Evolutionary conservation across 257 asterid genomes (phyloP), one percentile per base, ranked within the genome.

Genomic region (Verbascum thapsus): DNA sequence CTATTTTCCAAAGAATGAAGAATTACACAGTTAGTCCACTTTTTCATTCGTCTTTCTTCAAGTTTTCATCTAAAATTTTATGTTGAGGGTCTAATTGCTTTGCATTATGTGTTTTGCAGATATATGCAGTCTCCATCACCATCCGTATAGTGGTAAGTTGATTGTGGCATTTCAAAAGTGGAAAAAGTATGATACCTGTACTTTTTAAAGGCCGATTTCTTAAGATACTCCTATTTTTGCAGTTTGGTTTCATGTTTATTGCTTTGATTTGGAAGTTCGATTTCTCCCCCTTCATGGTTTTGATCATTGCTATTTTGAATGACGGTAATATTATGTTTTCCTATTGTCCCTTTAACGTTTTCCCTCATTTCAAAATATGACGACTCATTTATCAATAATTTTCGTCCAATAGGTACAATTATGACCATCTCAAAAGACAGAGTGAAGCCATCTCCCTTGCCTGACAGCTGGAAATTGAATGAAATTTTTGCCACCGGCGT

Each of bases 401-500:
- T n/a, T n/a, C n/a, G n/a, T n/a, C n/a, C n/a, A n/a, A n/a, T n/a
- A 91, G 96, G 98, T 58, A 92, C 98, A 47, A 92, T 92, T 34
- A 92, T 91, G 98, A 91, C 96, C 6, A 91, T 91, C 58, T 86
- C 98, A 0, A 91, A 91, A 83, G 98, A 91, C 53, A 81, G 98
- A 72, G 98, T 91, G 77, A 86, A 86, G 81, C 88, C 96, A 39
- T 91, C 98, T 67, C 98, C 98, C 8, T 26, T 85, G 74, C 96
- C 96, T 0, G 98, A 91, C 72, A 88, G 98, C 88, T 91, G 98
- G 98, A 91, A 91, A 48, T 50, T 91, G 65, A 86, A 81, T 17
- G 98, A 88, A 58, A 91, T 91, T 9, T 92, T 92, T 40, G 88
- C 96, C 7, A 92, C 96, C 2, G 98, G 98, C 2, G 9, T 89